Conservation (phyloP, 768 basidiomycete species). For the Lactarius deliciosus region DNA sequence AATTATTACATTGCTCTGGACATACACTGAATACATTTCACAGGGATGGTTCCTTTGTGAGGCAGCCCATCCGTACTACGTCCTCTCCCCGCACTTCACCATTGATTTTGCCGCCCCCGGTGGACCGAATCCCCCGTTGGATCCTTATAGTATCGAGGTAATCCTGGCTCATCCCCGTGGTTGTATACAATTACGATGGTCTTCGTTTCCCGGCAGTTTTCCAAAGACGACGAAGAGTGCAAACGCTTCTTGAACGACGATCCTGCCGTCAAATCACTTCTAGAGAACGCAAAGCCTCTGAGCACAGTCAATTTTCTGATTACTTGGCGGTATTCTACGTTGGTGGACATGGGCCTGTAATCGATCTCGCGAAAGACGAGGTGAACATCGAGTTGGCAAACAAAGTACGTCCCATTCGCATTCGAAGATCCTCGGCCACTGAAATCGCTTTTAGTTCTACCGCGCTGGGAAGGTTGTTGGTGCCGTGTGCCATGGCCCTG, state of each 20-base stretch:
- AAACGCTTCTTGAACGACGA: constrained; percentile 62
- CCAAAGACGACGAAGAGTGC: constrained; percentile 51
- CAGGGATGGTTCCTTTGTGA: constrained; percentile 82
- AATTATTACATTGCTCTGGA: not conserved
- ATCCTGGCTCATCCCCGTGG: constrained; percentile 11
- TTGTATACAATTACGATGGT: not conserved
- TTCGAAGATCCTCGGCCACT: not conserved
- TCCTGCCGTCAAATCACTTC: constrained; percentile 46
- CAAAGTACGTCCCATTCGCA: constrained; percentile 39
- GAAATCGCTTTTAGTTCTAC: constrained; percentile 53
- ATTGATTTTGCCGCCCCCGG: constrained; percentile 47
- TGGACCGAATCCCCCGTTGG: constrained; percentile 69
- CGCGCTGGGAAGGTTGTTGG: constrained; percentile 61
- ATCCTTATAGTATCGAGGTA: constrained; percentile 54
- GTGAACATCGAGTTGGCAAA: constrained; percentile 57
- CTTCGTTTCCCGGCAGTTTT: constrained; percentile 38
- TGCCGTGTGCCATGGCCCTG: constrained; percentile 82
- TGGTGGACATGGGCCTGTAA: constrained; percentile 76
- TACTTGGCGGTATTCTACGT: constrained; percentile 78
- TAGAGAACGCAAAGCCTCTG: constrained; percentile 59
- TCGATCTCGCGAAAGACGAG: constrained; percentile 64
- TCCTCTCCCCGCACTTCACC: constrained; percentile 40
- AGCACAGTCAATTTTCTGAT: constrained; percentile 54
- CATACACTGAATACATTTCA: constrained; percentile 4
- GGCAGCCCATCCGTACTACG: constrained; percentile 39